Base-by-base conservation (phyloP, 495 filamentous ascomycete species). In the Penicillium cataractarum region DNA sequence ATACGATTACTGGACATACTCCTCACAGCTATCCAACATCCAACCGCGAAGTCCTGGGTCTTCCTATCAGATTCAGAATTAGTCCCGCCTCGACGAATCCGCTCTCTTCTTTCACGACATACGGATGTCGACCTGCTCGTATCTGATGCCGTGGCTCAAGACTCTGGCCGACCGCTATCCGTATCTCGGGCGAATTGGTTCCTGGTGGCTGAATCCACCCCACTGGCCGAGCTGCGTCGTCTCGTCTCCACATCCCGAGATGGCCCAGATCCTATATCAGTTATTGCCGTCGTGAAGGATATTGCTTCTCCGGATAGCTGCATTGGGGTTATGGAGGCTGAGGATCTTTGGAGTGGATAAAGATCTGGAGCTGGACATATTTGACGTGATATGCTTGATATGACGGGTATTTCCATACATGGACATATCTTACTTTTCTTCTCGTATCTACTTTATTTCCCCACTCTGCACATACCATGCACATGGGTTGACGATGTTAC, bases 21-120 rank as follows among this genome's bases (percentile, higher is more conserved):
- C 10, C 71, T 82, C 52, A 74, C 78, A 13, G 79, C 79, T 17
- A 76, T 80, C 57, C 78, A 82, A 50, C 72, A 82, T 46, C 79
- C 79, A 35, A 65, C 67, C 55, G 75, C 78, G 9, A 78, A 77
- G 54, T 82, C 79, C 22, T 82, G 79, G 79, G 78, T 80, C 1
- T 71, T 69, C 29, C 46, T 80, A 6, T 80, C 78, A 2, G 57
- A 65, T 0, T 68, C 71, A 22, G 65, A 74, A 19, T 71, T 82
- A 26, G 66, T 80, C 8, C 74, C 78, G 2, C 79, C 79, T 2
- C 70, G 70, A 5, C 65, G 73, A 9, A 65, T 79, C 52, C 76
- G 78, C 31, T 67, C 73, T 48, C 42, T 72, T 0, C 68, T 81
- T 17, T 74, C 76, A 0, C 70, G 65, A 27, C 53, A 61, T 24